Percentiles rank a stretch among this genome's conserved stretches.
Evolutionary conservation across 371 early-diverging fungal species (phyloP).

Genomic region (Mucor plumbeus): DNA sequence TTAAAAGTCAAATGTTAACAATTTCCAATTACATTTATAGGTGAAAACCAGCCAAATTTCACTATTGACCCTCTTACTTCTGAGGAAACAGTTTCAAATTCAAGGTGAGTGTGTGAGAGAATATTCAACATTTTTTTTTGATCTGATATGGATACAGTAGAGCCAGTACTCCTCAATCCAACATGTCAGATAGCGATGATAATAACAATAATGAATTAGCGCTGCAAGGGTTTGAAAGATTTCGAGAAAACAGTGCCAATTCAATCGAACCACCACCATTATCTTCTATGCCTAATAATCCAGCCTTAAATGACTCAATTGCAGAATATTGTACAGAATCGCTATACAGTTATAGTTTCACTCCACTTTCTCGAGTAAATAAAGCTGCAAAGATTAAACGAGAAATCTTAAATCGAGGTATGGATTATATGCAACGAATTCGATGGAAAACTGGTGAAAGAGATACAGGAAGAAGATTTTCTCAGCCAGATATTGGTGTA

Average conservation of each 20-base stretch:
- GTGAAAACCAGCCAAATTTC: background rate
- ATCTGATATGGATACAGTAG: background rate
- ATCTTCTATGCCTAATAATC: background rate
- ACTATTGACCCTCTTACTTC: background rate
- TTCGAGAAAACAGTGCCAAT: conserved; percentile 14
- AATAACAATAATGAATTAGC: conserved; percentile 18
- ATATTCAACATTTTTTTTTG: too few species aligned
- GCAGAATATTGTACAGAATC: conserved; percentile 51
- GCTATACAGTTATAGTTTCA: conserved; percentile 64
- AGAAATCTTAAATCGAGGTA: conserved; percentile 52
- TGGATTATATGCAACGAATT: conserved; percentile 64
- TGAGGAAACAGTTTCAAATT: background rate
- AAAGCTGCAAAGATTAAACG: conserved; percentile 45
- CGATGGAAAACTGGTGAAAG: conserved; percentile 53
- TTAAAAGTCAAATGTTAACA: conserved; percentile 9
- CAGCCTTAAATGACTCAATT: conserved; percentile 20
- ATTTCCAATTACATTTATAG: background rate
- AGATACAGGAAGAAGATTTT: conserved; percentile 40
- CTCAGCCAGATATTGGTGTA: conserved; percentile 46
- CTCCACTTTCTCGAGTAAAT: conserved; percentile 46
- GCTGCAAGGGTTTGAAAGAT: conserved; percentile 18
- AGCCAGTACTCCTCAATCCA: conserved; percentile 14
- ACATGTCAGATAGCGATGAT: conserved; percentile 19
- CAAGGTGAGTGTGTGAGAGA: background rate
- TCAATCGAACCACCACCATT: background rate